Percentiles rank a stretch among this genome's conserved stretches.
phyloP scores from a whole-genome alignment of 2,329 filamentous ascomycete species.

The Tolypocladium paradoxum region DNA sequence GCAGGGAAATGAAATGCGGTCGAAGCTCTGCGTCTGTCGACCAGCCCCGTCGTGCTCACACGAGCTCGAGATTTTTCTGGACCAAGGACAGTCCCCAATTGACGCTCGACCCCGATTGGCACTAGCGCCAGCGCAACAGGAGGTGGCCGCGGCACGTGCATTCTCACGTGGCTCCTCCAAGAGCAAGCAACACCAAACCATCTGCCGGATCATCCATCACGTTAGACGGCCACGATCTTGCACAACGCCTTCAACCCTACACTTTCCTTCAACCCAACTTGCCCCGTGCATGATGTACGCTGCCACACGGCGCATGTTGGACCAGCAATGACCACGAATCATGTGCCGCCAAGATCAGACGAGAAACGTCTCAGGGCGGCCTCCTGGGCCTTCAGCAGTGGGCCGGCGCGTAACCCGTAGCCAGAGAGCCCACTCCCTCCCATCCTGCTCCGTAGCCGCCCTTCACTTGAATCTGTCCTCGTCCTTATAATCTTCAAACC shows the following conservation, averaged over 20 bases:
- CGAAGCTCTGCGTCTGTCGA: neutral
- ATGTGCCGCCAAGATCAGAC: neutral
- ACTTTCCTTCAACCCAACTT: too few relatives aligned
- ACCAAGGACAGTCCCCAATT: constrained; percentile 4
- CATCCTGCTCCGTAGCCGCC: neutral
- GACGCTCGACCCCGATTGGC: constrained; percentile 1
- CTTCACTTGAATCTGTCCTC: neutral
- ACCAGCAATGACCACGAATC: neutral
- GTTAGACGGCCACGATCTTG: neutral
- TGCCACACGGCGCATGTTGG: neutral
- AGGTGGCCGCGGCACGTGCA: neutral
- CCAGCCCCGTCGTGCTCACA: constrained; percentile 9
- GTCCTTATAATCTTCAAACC: neutral
- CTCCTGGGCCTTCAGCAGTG: constrained; percentile 1
- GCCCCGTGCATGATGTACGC: neutral
- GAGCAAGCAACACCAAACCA: neutral
- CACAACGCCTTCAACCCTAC: neutral
- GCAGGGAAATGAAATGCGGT: neutral
- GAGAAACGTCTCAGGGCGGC: constrained; percentile 9
- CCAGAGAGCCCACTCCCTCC: neutral
- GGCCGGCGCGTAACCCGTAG: neutral
- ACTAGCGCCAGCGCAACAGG: neutral
- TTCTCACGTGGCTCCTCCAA: neutral
- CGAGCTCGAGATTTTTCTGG: constrained; percentile 22
- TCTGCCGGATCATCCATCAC: neutral